These are phyloP conservation scores for Neofusicoccum parvum DNA, from an alignment of 2,329 filamentous ascomycete species.

Conservation along the genomic window DNA sequence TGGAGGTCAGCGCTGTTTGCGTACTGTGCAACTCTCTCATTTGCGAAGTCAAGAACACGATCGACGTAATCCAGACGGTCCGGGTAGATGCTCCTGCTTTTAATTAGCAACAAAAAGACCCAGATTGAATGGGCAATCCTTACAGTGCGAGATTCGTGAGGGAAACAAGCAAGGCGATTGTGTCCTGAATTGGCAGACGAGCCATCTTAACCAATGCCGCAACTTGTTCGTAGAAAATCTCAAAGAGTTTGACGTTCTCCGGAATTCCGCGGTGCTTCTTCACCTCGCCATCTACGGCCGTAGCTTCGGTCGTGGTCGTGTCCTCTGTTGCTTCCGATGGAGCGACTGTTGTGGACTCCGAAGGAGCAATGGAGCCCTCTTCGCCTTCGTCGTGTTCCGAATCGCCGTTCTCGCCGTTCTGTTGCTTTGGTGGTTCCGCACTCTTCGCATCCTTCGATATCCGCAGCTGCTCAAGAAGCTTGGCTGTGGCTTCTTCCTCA, in stretches of 20 bases:
- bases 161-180: slow-evolving; percentile 90
- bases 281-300: slow-evolving; percentile 44
- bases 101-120: slow-evolving; percentile 29
- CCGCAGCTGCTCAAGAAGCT: slow-evolving; percentile 75
- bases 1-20: slow-evolving; percentile 95
- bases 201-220: slow-evolving; percentile 91
- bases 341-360: slow-evolving; percentile 30
- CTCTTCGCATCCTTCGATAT: slow-evolving; percentile 62
- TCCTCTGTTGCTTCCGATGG: slow-evolving; percentile 39
- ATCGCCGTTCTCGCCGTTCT: slow-evolving; percentile 35
- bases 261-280: slow-evolving; percentile 62
- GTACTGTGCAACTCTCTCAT: slow-evolving; percentile 82
- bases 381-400: slow-evolving; percentile 29
- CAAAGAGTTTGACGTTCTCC: slow-evolving; percentile 84
- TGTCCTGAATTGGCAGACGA: slow-evolving; percentile 89
- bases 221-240: slow-evolving; percentile 96
- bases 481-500: slow-evolving; percentile 81
- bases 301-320: slow-evolving; percentile 36
- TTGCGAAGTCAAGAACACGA: slow-evolving; percentile 86
- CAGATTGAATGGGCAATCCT: slow-evolving; percentile 29
- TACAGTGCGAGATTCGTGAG: slow-evolving; percentile 84
- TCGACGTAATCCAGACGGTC: slow-evolving; percentile 92
- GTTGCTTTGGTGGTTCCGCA: slow-evolving; percentile 31
- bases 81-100: slow-evolving; percentile 79
- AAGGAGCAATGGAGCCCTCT: slow-evolving; percentile 32